These are phyloP conservation scores for Sarocladium kiliense DNA, from an alignment of 2,329 filamentous ascomycete species.

Conservation along the genomic window DNA sequence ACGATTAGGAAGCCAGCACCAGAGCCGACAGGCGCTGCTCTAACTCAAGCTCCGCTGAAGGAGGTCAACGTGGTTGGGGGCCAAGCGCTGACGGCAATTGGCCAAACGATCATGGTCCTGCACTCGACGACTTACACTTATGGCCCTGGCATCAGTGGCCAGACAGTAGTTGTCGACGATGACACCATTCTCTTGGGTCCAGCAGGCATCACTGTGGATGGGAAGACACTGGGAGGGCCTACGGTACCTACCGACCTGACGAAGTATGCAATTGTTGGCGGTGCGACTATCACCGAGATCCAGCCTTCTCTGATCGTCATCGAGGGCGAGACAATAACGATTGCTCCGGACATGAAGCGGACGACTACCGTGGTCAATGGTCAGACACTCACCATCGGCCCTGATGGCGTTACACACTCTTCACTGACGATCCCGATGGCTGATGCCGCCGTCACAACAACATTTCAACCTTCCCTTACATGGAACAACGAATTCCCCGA, in stretches of 20 bases:
- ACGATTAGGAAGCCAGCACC: conserved; percentile 37
- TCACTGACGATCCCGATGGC: conserved; percentile 3
- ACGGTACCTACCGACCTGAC: conserved; percentile 29
- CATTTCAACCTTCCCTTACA: conserved; percentile 29
- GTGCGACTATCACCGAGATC: conserved; percentile 46
- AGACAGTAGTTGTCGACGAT: conserved; percentile 39
- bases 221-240: conserved; percentile 37
- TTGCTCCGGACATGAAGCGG: conserved; percentile 38
- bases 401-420: conserved; percentile 37
- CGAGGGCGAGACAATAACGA: conserved; percentile 42
- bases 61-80: conserved; percentile 38
- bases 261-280: conserved; percentile 43
- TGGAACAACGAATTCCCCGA: conserved; percentile 16
- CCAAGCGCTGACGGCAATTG: conserved; percentile 39
- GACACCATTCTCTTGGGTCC: conserved; percentile 48
- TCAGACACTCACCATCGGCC: conserved; percentile 46
- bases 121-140: conserved; percentile 42
- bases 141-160: conserved; percentile 25
- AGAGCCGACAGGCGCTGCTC: conserved; percentile 10
- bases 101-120: conserved; percentile 34
- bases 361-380: conserved; percentile 43
- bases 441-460: conserved; percentile 28
- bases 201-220: conserved; percentile 33
- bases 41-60: not conserved
- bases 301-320: conserved; percentile 45